phyloP scores from a whole-genome alignment of 768 basidiomycete genomes.

The Rhodotorula taiwanensis region DNA sequence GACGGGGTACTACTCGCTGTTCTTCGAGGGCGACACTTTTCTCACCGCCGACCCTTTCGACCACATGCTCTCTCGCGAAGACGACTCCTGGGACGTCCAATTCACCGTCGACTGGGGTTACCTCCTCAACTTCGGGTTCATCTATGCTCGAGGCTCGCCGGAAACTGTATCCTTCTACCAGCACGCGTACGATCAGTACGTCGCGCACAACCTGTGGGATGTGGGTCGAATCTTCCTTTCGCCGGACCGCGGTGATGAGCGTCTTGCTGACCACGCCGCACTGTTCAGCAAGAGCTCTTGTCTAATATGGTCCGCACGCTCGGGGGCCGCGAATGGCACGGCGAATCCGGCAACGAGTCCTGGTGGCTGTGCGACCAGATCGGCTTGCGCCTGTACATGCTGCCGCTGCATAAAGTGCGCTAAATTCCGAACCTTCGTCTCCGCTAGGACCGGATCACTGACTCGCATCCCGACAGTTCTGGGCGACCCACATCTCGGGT shows the following conservation, averaged over 20 bases:
- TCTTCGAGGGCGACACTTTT: slow-evolving; percentile 17
- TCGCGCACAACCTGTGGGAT: slow-evolving; percentile 4
- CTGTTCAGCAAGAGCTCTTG: not conserved
- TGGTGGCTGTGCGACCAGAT: slow-evolving; percentile 5
- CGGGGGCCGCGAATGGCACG: not conserved
- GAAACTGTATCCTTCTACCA: not conserved
- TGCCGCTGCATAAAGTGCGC: not conserved
- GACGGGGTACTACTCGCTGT: slow-evolving; percentile 4
- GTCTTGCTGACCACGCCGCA: not conserved
- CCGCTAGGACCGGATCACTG: no score
- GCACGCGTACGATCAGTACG: not conserved
- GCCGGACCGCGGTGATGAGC: no score
- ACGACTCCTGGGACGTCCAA: slow-evolving; percentile 2
- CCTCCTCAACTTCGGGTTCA: slow-evolving; percentile 11
- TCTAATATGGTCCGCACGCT: not conserved
- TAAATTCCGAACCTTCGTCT: no score
- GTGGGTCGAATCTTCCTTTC: no score
- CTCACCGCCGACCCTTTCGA: slow-evolving; percentile 1
- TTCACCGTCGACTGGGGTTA: slow-evolving; percentile 8
- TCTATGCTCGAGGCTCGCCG: not conserved
- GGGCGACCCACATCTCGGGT: not conserved
- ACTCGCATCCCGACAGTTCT: not conserved
- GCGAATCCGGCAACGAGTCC: not conserved
- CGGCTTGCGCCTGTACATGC: not conserved
- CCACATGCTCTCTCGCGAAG: slow-evolving; percentile 4